These are phyloP conservation scores for Fusarium xyrophilum DNA, from an alignment of 2,329 filamentous ascomycete genomes.

Conservation along the genomic window DNA sequence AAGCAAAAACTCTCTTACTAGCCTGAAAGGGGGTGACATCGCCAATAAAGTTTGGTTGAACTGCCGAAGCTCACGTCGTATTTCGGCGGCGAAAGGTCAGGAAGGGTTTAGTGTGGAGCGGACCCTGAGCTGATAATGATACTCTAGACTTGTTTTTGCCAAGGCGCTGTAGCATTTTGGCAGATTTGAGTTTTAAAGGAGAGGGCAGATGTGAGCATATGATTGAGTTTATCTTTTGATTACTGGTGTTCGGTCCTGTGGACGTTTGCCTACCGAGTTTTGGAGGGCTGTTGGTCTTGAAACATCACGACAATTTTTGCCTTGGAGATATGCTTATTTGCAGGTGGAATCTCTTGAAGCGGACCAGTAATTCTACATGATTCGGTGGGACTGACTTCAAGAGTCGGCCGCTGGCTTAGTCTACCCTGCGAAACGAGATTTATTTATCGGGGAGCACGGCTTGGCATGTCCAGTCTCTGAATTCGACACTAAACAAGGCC, in stretches of 20 bases:
- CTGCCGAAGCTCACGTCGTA: background rate
- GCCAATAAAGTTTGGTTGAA: background rate
- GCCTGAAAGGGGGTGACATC: background rate
- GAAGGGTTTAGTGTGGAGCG: background rate
- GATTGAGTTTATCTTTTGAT: background rate
- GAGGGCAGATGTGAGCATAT: background rate
- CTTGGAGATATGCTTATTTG: background rate
- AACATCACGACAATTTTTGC: background rate
- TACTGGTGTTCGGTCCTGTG: rapidly evolving
- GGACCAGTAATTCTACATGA: background rate
- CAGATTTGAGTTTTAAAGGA: background rate
- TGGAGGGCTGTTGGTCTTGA: too few species aligned
- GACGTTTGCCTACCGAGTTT: too few species aligned
- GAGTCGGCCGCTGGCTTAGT: background rate
- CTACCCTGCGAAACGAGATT: background rate
- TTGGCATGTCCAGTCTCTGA: background rate
- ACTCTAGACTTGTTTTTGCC: background rate
- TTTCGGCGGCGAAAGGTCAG: background rate
- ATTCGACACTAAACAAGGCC: background rate
- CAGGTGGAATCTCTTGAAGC: background rate
- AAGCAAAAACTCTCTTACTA: background rate
- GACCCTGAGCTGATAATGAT: background rate
- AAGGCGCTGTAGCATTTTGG: background rate
- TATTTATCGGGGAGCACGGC: background rate
- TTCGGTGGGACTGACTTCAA: background rate